Conservation (phyloP, 257 asterid species). For the Lithospermum erythrorhizon region DNA sequence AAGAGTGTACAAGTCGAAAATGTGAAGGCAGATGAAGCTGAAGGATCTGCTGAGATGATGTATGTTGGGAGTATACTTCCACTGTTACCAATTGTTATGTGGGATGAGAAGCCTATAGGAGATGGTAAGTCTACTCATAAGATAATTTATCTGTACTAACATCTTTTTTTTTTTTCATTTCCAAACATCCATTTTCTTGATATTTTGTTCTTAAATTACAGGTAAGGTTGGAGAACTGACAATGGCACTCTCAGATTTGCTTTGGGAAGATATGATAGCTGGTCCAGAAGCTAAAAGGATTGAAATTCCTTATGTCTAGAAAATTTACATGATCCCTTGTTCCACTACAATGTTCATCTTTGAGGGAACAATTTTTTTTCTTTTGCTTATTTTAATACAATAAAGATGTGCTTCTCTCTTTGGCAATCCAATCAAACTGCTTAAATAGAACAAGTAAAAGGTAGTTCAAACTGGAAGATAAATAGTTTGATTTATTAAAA, state of each 20-base stretch:
- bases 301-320: constrained; percentile 44
- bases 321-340: neutral
- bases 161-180: no score
- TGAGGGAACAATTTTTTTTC: neutral
- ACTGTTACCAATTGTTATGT: constrained; percentile 46
- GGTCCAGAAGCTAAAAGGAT: constrained; percentile 59
- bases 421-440: no score
- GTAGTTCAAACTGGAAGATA: neutral
- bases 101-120: constrained; percentile 82
- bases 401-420: neutral
- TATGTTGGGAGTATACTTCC: constrained; percentile 89
- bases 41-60: constrained; percentile 68
- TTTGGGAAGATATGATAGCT: constrained; percentile 85
- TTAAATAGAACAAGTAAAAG: no score
- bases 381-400: no score
- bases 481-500: neutral
- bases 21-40: constrained; percentile 28
- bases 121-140: constrained; percentile 36
- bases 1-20: constrained; percentile 31
- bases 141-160: no score
- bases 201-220: constrained; percentile 5
- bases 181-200: neutral
- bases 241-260: constrained; percentile 81
- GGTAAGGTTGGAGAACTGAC: constrained; percentile 81
- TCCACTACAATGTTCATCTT: neutral